phyloP scores from a whole-genome alignment of 164 flowering plant genomes.

The Nelumbo lutea region DNA sequence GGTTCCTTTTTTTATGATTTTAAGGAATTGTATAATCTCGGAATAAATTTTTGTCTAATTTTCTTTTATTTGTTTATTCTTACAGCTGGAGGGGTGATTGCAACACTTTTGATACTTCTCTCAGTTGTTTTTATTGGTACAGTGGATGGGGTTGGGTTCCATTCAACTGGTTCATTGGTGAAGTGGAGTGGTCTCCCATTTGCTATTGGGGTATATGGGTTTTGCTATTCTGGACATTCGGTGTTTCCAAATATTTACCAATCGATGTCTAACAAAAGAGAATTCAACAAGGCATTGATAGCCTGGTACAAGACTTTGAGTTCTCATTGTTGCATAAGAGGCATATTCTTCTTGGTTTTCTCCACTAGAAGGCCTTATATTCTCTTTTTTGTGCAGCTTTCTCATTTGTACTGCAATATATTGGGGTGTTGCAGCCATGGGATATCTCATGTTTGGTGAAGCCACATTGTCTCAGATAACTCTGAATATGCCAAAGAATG shows the following conservation, averaged over 20 bases:
- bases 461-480: constrained; percentile 79
- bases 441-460: constrained; percentile 84
- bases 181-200: constrained; percentile 76
- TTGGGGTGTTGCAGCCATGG: constrained; percentile 72
- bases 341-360: not conserved
- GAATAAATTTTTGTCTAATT: not conserved
- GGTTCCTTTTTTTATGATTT: not conserved
- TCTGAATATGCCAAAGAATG: constrained; percentile 62
- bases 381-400: constrained; percentile 50
- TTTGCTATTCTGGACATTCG: constrained; percentile 82
- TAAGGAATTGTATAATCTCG: not conserved
- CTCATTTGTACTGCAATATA: constrained; percentile 54
- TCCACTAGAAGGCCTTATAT: not conserved
- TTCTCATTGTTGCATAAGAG: not conserved
- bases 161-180: constrained; percentile 47
- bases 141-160: constrained; percentile 57
- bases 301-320: constrained; percentile 39
- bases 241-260: constrained; percentile 91
- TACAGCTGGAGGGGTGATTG: constrained; percentile 88
- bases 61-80: constrained; percentile 5
- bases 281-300: constrained; percentile 59
- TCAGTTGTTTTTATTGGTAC: constrained; percentile 55
- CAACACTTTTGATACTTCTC: constrained; percentile 55
- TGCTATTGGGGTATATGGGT: constrained; percentile 85
- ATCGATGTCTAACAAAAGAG: constrained; percentile 76